Evolutionary conservation across 257 asterid species (phyloP), one percentile per base, ranked within the genome.

Genomic region (Marsdenia floribunda): DNA sequence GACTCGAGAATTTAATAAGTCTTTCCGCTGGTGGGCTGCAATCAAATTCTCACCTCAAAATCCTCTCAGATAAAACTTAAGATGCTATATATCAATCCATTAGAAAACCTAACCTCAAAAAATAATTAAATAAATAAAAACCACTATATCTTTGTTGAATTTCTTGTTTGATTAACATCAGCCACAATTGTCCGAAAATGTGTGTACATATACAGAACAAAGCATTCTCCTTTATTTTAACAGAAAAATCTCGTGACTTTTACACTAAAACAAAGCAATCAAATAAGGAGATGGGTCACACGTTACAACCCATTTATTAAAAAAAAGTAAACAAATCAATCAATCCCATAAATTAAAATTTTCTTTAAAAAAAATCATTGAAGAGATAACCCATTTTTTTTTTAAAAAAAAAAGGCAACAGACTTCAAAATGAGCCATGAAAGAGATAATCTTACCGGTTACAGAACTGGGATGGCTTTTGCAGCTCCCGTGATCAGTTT

Each of bases 111-210:
- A 64, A 64, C 70, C 49, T 64, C 26, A 64, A 3, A 16, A 35
- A 53, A 18, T 29, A 29, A 29, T 0, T 29, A 29, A 29, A 29
- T 29, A 29, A 29, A 29, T 29, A 18, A 3, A 64, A 6, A 12
- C 24, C 21, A 3, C 24, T n/a, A 64, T 22, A 64, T 64, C 55
- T 29, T 14, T n/a, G 67, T 53, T 38, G n/a, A 50, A 26, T 14
- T 66, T 66, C 8, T 42, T 66, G 73, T 75, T 66, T 38, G n/a
- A 66, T 38, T 66, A 37, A 37, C 73, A 75, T 19, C 78, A 65
- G 49, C 15, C 14, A 64, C 64, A 21, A 47, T 49, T 52, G 78
- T 65, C 78, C 52, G 33, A 52, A 18, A 52, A 12, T 53, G 44
- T 61, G 13, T 37, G 73, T 38, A 64, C 64, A 52, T 3, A 52